Evolutionary conservation across 192 early-diverging fungal species (phyloP), one percentile per base, ranked within the genome.

Genomic region (Backusella mclennaniae): DNA sequence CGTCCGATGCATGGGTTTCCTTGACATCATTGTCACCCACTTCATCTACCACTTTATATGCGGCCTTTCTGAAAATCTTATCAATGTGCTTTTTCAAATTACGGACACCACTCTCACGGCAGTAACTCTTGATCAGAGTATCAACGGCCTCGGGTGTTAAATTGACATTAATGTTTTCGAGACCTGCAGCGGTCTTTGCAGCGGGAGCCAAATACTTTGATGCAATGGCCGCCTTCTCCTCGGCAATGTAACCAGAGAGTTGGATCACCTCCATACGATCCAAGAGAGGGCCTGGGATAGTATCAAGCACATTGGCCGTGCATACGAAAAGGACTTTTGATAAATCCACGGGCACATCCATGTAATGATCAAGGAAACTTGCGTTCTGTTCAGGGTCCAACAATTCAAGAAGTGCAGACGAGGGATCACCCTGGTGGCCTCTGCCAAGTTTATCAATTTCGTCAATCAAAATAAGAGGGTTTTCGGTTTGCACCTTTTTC

Each of bases 241-340:
- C 93, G 4, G 93, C 92, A 76, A 96, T 85, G 74, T 96, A 96
- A 14, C 95, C 98, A 49, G 95, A 96, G 14, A 99, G 89, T 26
- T 93, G 89, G 72, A 99, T 99, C 6, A 98, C 91, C 83, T 99
- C 98, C 98, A 99, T 99, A 68, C 98, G 93, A 88, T 99, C 98
- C 23, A 98, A 86, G n/a, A 99, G 88, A 46, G 98, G 98, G 8
- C 90, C 95, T 5, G 98, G 98, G 46, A 99, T 99, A 9, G 98
- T 99, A 53, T 99, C 98, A 6, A 96, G 88, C 17, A 95, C 91
- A 76, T 99, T 99, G 52, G 98, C 98, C 1, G 98, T 99, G 85
- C 98, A 99, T 26, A 99, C 96, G 89, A 99, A 99, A 36, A 99
- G 85, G 2, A 99, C 96, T 81, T 97, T 97, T 77, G 98, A 99